A percentile compares a stretch with the other conserved stretches of the same genome.
Conservation (phyloP, 495 filamentous ascomycete species). For the Podospora sp. region DNA sequence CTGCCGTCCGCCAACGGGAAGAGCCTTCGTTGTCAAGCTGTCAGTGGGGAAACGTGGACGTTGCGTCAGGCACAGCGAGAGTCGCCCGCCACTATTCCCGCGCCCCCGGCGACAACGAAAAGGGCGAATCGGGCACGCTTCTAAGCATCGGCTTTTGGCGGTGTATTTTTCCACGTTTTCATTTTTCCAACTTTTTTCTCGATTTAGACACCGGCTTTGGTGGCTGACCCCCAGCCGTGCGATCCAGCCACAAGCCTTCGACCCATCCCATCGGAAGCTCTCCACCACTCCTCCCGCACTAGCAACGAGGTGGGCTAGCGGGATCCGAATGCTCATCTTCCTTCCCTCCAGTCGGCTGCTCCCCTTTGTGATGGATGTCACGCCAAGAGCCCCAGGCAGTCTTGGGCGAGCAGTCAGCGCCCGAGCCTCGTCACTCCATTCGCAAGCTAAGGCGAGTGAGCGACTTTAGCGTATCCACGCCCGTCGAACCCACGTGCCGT, state of each 20-base stretch:
- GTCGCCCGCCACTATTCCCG: too few relatives aligned
- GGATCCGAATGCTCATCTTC: background rate
- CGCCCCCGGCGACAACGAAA: too few relatives aligned
- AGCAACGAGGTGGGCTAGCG: slow-evolving; percentile 14
- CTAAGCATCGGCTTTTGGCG: too few relatives aligned
- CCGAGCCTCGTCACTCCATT: slow-evolving; percentile 1
- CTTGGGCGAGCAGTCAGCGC: background rate
- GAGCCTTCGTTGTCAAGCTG: background rate
- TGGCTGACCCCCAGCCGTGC: slow-evolving; percentile 3
- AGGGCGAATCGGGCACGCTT: too few relatives aligned
- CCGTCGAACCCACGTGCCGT: slow-evolving; percentile 18
- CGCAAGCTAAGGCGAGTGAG: background rate
- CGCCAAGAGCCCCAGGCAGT: too few relatives aligned
- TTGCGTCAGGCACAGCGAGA: background rate
- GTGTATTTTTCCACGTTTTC: too few relatives aligned
- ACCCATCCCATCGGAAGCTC: slow-evolving; percentile 19
- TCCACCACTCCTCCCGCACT: slow-evolving; percentile 7
- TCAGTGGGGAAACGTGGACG: background rate
- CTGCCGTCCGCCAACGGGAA: background rate
- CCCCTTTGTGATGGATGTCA: slow-evolving; percentile 9
- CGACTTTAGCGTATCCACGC: background rate
- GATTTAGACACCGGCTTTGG: background rate
- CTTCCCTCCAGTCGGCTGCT: slow-evolving; percentile 16
- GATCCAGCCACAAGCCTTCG: slow-evolving; percentile 6
- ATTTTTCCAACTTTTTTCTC: background rate